Evolutionary conservation across 768 basidiomycete species (phyloP).

Genomic region (Kockovaella imperatae): DNA sequence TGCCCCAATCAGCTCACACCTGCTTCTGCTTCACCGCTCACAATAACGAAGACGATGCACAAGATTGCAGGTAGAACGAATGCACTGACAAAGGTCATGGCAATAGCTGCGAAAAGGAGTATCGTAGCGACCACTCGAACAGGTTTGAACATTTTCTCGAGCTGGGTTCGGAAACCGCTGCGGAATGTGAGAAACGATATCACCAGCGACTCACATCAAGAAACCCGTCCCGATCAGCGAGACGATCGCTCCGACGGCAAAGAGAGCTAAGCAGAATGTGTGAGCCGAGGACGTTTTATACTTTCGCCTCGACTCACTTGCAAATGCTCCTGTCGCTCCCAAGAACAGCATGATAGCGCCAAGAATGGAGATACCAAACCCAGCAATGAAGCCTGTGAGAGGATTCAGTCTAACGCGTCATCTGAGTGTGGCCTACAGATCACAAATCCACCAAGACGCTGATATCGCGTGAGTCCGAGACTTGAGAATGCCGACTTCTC

Average conservation of each 20-base stretch:
- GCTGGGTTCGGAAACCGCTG: constrained; percentile 53
- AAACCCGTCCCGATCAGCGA: constrained; percentile 84
- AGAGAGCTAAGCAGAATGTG: constrained; percentile 57
- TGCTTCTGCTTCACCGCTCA: constrained; percentile 41
- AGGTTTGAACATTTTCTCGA: constrained; percentile 91
- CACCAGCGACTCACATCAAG: constrained; percentile 59
- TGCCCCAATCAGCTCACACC: background rate
- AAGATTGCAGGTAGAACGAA: constrained; percentile 53
- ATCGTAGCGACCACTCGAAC: constrained; percentile 75
- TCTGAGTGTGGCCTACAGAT: constrained; percentile 56
- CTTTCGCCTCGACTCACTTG: constrained; percentile 52
- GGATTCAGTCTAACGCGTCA: constrained; percentile 2
- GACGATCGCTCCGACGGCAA: constrained; percentile 70
- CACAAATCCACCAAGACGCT: constrained; percentile 76
- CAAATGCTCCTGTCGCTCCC: constrained; percentile 61
- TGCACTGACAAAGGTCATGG: constrained; percentile 73
- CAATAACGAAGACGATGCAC: constrained; percentile 61
- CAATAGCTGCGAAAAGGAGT: constrained; percentile 69
- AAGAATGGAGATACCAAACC: constrained; percentile 71
- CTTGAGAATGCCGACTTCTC: constrained; percentile 80
- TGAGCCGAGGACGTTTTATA: background rate
- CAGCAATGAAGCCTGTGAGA: constrained; percentile 57
- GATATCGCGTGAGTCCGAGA: constrained; percentile 67
- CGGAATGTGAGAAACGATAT: background rate
- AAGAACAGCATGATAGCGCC: constrained; percentile 71